Base-by-base conservation (phyloP, 805 yeast species). In the Brettanomyces naardenensis region DNA sequence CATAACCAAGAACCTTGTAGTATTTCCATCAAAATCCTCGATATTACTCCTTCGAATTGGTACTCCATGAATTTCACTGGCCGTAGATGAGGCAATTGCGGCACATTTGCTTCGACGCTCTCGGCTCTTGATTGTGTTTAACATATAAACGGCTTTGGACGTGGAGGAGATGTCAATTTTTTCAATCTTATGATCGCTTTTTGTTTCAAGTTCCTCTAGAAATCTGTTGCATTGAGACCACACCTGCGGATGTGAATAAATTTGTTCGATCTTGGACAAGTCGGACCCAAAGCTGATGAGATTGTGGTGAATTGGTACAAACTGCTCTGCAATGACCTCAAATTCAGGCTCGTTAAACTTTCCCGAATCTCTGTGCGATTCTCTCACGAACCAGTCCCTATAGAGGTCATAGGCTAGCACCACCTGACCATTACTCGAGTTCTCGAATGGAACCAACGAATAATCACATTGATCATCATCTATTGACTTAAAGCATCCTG, bases 241-340 rank as follows among this genome's bases (percentile, higher is more conserved):
- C 0, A 89, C 98, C 58, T 90, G 98, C 2, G 98, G 97, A 59
- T 90, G 98, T 3, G 96, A 84, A 61, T 84, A 85, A 15, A 90
- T 71, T 23, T 68, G 72, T 13, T 54, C 59, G 36, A 88, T 70
- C 11, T 67, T 55, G 1, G 56, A 45, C 3, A 80, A 46, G 25
- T 65, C 66, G 33, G 53, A 48, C 6, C 73, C 68, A 44, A 56
- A 63, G 4, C 79, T 60, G 43, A 79, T 64, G 28, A 90, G 65
- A 55, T 81, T 80, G 62, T 92, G 97, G 41, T 78, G 80, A 42
- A 90, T 85, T 1, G 81, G 58, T 2, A 90, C 97, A 51, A 76
- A 81, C 46, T 85, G 90, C 47, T 87, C 95, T 1, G 76, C 90
- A 3, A 81, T 68, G 3, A 87, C 73, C 27, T 61, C 59, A 44